These are phyloP conservation scores for Ophiostoma quercus DNA, from an alignment of 2,329 filamentous ascomycete species.

Conservation along the genomic window DNA sequence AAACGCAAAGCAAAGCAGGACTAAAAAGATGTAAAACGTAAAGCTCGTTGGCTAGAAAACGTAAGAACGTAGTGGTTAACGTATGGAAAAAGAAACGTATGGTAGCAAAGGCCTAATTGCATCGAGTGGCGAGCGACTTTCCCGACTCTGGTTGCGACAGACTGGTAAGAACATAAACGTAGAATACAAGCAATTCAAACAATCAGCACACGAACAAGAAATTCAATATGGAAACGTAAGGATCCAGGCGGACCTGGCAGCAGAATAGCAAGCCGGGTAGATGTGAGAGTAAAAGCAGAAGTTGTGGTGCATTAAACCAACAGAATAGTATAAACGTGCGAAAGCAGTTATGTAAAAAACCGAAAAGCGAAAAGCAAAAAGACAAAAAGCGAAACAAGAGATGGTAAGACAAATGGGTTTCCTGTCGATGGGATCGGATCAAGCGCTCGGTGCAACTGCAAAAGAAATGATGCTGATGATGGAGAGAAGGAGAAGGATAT, in stretches of 20 bases:
- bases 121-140: background rate
- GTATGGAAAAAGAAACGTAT: background rate
- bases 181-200: background rate
- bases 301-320: background rate
- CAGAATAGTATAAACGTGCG: background rate
- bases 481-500: background rate
- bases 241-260: background rate
- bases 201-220: too few relatives aligned
- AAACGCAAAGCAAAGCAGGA: background rate
- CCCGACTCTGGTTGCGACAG: background rate
- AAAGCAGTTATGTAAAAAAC: background rate
- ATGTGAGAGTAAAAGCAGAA: background rate
- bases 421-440: background rate
- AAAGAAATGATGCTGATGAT: background rate
- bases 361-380: background rate
- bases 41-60: background rate
- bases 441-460: background rate
- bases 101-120: background rate
- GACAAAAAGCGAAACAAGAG: background rate
- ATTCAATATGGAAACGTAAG: background rate
- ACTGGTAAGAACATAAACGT: background rate
- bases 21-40: background rate
- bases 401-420: background rate
- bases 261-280: background rate
- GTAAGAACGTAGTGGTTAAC: background rate